These are phyloP conservation scores for Metschnikowia reukaufii DNA, from an alignment of 805 yeast genomes.

Conservation along the genomic window DNA sequence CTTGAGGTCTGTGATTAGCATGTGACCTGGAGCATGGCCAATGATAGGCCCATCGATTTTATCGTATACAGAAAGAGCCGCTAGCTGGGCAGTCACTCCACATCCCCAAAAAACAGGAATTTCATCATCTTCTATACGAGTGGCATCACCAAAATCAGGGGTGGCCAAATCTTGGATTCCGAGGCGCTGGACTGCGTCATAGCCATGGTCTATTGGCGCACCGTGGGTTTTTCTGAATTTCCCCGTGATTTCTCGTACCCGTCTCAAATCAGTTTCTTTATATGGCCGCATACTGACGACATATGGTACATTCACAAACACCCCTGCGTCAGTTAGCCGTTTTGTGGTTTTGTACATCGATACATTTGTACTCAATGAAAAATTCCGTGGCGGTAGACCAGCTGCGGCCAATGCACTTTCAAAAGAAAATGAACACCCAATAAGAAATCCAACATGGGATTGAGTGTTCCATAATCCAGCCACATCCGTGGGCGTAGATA, in stretches of 20 bases:
- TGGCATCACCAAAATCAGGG: slow-evolving; percentile 40
- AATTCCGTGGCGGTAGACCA: slow-evolving; percentile 31
- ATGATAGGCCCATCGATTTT: slow-evolving; percentile 30
- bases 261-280: slow-evolving; percentile 25
- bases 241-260: slow-evolving; percentile 32
- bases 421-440: slow-evolving; percentile 45
- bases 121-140: slow-evolving; percentile 31
- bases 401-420: slow-evolving; percentile 32
- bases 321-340: slow-evolving; percentile 28
- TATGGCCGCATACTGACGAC: slow-evolving; percentile 47
- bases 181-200: slow-evolving; percentile 32
- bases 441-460: slow-evolving; percentile 40
- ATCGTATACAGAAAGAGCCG: slow-evolving; percentile 27
- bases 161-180: slow-evolving; percentile 31
- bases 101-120: slow-evolving; percentile 48
- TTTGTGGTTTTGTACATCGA: slow-evolving; percentile 14
- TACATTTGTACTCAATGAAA: slow-evolving; percentile 11
- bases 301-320: slow-evolving; percentile 29
- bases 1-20: slow-evolving; percentile 34
- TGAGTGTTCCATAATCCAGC: slow-evolving; percentile 29
- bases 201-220: slow-evolving; percentile 44
- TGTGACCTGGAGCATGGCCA: slow-evolving; percentile 38
- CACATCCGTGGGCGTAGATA: slow-evolving; percentile 24
- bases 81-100: slow-evolving; percentile 43
- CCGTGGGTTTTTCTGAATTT: slow-evolving; percentile 36